phyloP scores from a whole-genome alignment of 805 yeast genomes.

The Wickerhamiella cacticola region DNA sequence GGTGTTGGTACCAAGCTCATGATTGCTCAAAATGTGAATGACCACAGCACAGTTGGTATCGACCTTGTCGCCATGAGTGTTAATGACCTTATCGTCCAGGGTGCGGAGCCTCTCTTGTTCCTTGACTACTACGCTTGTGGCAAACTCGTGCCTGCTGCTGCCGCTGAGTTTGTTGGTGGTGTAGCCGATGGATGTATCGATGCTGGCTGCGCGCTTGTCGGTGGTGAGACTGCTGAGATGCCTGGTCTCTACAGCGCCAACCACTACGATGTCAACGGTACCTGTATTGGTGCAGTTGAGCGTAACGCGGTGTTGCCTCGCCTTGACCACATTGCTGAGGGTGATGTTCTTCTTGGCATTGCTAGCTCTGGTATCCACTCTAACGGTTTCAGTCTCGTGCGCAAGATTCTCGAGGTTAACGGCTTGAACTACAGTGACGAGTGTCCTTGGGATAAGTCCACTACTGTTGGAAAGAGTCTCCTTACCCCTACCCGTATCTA shows the following conservation, averaged over 20 bases:
- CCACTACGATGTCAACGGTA: slow-evolving; percentile 96
- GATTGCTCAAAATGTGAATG: slow-evolving; percentile 79
- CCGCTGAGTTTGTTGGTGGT: slow-evolving; percentile 82
- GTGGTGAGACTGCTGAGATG: slow-evolving; percentile 99
- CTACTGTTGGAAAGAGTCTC: slow-evolving; percentile 74
- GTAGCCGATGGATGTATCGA: slow-evolving; percentile 93
- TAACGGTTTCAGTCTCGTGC: slow-evolving; percentile 87
- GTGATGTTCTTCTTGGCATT: slow-evolving; percentile 76
- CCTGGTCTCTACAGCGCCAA: slow-evolving; percentile 96
- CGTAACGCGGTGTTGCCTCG: slow-evolving; percentile 66
- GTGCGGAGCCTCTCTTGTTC: slow-evolving; percentile 94
- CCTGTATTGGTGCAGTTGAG: slow-evolving; percentile 93
- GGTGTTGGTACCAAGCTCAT: slow-evolving; percentile 97
- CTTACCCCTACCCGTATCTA: slow-evolving; percentile 87
- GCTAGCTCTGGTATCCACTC: slow-evolving; percentile 92
- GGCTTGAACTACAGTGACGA: slow-evolving; percentile 56
- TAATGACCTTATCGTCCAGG: slow-evolving; percentile 94
- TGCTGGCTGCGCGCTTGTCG: slow-evolving; percentile 95
- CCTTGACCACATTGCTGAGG: slow-evolving; percentile 51
- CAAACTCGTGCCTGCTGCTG: slow-evolving; percentile 68
- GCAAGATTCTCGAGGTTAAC: slow-evolving; percentile 74
- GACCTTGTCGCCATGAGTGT: slow-evolving; percentile 99
- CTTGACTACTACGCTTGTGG: slow-evolving; percentile 96
- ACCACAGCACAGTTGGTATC: slow-evolving; percentile 96
- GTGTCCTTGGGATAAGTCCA: slow-evolving; percentile 74